phyloP scores from a whole-genome alignment of 2,329 filamentous ascomycete genomes.

The Paecilomyces fulvus region DNA sequence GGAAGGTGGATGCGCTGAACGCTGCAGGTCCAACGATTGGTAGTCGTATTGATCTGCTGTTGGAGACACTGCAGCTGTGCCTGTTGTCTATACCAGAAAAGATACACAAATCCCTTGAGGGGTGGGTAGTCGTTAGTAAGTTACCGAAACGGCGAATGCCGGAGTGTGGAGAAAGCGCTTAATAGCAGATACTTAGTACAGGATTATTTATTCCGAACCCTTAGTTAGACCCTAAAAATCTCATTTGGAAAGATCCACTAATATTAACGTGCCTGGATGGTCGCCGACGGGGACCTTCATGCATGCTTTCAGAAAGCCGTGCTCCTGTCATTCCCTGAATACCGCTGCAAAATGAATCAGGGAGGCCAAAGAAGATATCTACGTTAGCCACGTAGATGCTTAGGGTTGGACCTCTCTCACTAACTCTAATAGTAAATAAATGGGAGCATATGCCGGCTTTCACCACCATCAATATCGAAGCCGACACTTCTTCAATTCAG shows the following conservation, averaged over 20 bases:
- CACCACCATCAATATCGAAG: not conserved
- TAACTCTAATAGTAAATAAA: not conserved
- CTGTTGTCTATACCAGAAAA: not conserved
- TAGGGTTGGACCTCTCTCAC: not conserved
- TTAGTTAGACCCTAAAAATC: not conserved
- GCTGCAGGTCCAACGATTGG: not conserved
- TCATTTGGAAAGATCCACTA: not conserved
- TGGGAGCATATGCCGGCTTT: not conserved
- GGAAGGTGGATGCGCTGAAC: not conserved
- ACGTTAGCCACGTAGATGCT: not conserved
- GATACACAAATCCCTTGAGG: not conserved
- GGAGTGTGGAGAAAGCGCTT: not conserved
- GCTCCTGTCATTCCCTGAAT: not conserved
- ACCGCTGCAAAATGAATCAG: not conserved
- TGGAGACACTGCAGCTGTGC: not conserved
- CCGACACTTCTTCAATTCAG: not conserved
- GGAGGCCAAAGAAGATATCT: not conserved
- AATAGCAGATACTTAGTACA: not conserved
- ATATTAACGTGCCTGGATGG: not conserved
- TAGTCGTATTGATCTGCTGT: too few species aligned
- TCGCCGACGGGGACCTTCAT: not conserved
- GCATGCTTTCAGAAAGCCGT: constrained; percentile 1
- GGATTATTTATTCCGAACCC: not conserved
- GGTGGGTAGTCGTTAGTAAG: not conserved
- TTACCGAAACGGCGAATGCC: not conserved